Conservation (phyloP, 768 basidiomycete genomes). For the Solioccasus polychromus region DNA sequence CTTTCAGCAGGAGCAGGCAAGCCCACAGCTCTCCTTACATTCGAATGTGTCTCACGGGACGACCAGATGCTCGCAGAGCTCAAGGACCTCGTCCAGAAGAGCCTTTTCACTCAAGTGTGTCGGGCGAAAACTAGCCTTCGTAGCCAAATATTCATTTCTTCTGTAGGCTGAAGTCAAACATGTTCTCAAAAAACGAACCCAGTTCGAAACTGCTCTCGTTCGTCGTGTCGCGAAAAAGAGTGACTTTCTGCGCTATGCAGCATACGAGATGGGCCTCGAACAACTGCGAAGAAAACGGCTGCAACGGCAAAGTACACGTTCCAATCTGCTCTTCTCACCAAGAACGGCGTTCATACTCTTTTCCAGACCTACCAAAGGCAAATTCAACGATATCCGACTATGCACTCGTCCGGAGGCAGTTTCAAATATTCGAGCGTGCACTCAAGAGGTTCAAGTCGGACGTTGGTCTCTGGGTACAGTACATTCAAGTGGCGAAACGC, state of each 20-base stretch:
- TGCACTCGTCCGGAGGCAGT: slow-evolving; percentile 78
- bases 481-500: slow-evolving; percentile 78
- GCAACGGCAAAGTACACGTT: slow-evolving; percentile 61
- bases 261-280: slow-evolving; percentile 89
- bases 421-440: slow-evolving; percentile 89
- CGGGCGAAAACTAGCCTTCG: background rate
- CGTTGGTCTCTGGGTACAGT: slow-evolving; percentile 84
- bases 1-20: slow-evolving; percentile 87
- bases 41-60: slow-evolving; percentile 4
- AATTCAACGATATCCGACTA: slow-evolving; percentile 76
- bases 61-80: slow-evolving; percentile 91
- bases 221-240: slow-evolving; percentile 80
- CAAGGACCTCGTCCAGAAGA: slow-evolving; percentile 84
- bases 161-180: slow-evolving; percentile 73
- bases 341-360: background rate
- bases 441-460: slow-evolving; percentile 87
- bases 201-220: slow-evolving; percentile 80
- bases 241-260: slow-evolving; percentile 88
- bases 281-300: slow-evolving; percentile 72
- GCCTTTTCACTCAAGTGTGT: slow-evolving; percentile 76
- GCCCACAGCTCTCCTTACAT: slow-evolving; percentile 5
- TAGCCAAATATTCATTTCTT: slow-evolving; percentile 3
- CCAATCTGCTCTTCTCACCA: background rate
- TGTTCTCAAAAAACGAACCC: slow-evolving; percentile 81
- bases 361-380: slow-evolving; percentile 30